Percentiles rank a stretch among this genome's conserved stretches.
These are phyloP conservation scores for Sphaceloma murrayae DNA, from an alignment of 2,329 filamentous ascomycete genomes.

Conservation along the genomic window DNA sequence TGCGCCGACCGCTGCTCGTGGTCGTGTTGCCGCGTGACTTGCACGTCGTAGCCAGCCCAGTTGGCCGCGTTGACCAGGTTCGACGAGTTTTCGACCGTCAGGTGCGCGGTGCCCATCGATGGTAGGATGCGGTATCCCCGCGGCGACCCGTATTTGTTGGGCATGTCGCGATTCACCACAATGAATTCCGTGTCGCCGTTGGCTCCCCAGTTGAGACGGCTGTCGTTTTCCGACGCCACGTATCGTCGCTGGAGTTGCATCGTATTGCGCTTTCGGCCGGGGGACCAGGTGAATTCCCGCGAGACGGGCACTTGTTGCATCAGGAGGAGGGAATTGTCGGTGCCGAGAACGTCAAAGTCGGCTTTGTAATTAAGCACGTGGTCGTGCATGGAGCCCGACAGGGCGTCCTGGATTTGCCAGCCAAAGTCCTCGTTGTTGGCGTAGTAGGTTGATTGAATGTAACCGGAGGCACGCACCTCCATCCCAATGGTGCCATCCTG, in stretches of 20 bases:
- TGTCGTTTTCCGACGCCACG: constrained; percentile 31
- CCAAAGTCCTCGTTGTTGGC: constrained; percentile 41
- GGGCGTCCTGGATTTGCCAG: constrained; percentile 40
- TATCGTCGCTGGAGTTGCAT: constrained; percentile 41
- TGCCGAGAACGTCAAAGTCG: constrained; percentile 45
- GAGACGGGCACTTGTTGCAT: constrained; percentile 26
- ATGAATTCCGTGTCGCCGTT: constrained; percentile 42
- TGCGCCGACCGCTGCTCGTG: constrained; percentile 33
- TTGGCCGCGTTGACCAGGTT: constrained; percentile 26
- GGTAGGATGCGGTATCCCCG: constrained; percentile 45
- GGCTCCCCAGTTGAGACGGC: constrained; percentile 37
- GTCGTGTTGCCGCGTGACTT: constrained; percentile 39
- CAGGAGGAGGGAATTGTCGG: constrained; percentile 36
- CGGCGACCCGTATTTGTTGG: constrained; percentile 44
- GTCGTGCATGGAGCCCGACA: constrained; percentile 46
- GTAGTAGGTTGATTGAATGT: constrained; percentile 38
- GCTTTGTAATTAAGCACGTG: constrained; percentile 49
- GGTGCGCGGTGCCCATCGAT: constrained; percentile 21
- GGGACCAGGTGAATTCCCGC: constrained; percentile 42
- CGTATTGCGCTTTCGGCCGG: constrained; percentile 39
- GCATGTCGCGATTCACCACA: constrained; percentile 43
- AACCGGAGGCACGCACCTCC: constrained; percentile 44
- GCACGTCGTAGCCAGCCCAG: constrained; percentile 33
- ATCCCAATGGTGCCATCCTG: constrained; percentile 42
- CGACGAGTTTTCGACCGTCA: constrained; percentile 24